Base-by-base conservation (phyloP, 768 basidiomycete genomes). In the Amanita pallidorosea region DNA sequence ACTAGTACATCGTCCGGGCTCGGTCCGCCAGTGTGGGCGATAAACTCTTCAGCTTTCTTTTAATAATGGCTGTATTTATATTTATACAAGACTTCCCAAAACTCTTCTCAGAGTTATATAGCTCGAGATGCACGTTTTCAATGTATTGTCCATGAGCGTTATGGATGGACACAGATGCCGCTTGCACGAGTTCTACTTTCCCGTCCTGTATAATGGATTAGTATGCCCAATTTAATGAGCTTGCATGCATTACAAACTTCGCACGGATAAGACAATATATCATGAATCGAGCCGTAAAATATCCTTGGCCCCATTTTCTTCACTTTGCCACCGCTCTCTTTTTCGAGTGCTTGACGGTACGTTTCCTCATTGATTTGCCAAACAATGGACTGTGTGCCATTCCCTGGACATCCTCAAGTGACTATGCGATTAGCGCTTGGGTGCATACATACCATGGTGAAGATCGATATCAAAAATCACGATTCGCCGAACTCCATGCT, bases 221-320 rank as follows among this genome's bases (percentile, higher is more conserved):
- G 47, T 9, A 27, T 27, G 13, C 9, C 47, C 4, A 38, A 7
- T 17, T 18, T 34, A 20, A 46, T 35, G 15, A 31, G 42, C n/a
- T 48, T 22, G 17, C 12, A 40, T 17, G 13, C 25, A 40, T 20
- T 5, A 53, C 66, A 27, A 55, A 88, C 89, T 72, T 96, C 92
- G 68, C 92, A 96, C 1, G 92, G 92, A 60, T 82, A 96, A 11
- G 92, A 88, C 12, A 93, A 71, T 40, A 97, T 79, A 57, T 98
- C 95, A 61, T 99, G 95, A n/a, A 94, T 70, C 8, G 89, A 93
- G 1, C 89, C 90, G 53, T 97, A 99, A 63, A 82, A 96, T 31
- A 93, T 66, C 54, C 79, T 75, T 0, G 83, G 73, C 1, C 79
- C 77, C 2, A 65, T 63, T 45, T 71, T 73, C 1, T 55, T 12